These are phyloP conservation scores for Infundibulicybe gibba DNA, from an alignment of 768 basidiomycete genomes.

Conservation along the genomic window DNA sequence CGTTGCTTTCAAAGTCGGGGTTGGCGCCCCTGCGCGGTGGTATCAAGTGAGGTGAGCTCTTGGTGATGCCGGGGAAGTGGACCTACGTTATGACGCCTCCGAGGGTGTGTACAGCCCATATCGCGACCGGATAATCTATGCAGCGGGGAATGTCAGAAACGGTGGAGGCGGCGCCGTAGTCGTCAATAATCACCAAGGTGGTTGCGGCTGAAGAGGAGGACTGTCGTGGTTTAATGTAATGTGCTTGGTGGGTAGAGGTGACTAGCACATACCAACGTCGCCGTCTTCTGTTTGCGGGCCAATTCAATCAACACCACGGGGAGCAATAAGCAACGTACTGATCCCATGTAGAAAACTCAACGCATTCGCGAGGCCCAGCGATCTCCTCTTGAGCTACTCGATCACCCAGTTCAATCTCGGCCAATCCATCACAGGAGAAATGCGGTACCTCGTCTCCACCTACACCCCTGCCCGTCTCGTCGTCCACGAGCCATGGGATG, in stretches of 20 bases:
- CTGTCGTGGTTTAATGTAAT: slow-evolving; percentile 14
- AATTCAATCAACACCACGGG: background rate
- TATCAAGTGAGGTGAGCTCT: background rate
- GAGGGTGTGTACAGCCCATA: slow-evolving; percentile 54
- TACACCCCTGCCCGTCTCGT: slow-evolving; percentile 37
- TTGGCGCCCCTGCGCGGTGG: slow-evolving; percentile 52
- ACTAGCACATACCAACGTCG: slow-evolving; percentile 46
- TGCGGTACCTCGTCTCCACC: slow-evolving; percentile 35
- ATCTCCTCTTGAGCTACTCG: slow-evolving; percentile 7
- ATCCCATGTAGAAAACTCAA: slow-evolving; percentile 38
- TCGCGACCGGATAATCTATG: slow-evolving; percentile 50
- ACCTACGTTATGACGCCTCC: slow-evolving; percentile 57
- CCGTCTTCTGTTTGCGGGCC: slow-evolving; percentile 31
- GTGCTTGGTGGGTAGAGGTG: background rate
- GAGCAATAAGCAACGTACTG: slow-evolving; percentile 23
- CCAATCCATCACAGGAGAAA: background rate
- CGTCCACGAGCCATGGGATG: slow-evolving; percentile 47
- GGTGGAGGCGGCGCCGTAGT: background rate
- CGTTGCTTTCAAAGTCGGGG: slow-evolving; percentile 49
- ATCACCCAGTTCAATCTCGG: too few relatives aligned
- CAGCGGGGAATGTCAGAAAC: background rate
- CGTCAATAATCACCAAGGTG: slow-evolving; percentile 45
- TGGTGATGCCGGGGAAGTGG: background rate
- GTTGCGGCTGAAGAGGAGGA: slow-evolving; percentile 64
- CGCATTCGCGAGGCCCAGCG: slow-evolving; percentile 44